Percentiles rank a stretch among this genome's conserved stretches.
Evolutionary conservation across 208 protist genomes (phyloP).

Genomic region (Tetramitus jugosus): DNA sequence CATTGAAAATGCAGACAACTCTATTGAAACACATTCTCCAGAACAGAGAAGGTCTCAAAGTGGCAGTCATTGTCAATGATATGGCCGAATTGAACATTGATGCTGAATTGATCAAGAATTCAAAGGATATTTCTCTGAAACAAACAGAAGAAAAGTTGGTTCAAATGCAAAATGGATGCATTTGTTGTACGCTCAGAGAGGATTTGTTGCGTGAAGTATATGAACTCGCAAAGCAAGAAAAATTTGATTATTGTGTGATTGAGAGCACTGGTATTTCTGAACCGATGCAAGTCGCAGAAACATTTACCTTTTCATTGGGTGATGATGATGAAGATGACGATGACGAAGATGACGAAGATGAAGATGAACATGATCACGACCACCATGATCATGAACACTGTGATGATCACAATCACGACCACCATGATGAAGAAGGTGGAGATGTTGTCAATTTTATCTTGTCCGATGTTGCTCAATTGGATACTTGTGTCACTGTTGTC

Average conservation of each 20-base stretch:
- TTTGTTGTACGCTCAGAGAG: slow-evolving; percentile 62
- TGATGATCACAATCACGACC: not conserved
- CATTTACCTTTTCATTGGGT: slow-evolving; percentile 45
- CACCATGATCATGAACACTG: not conserved
- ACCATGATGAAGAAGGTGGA: not conserved
- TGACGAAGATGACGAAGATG: not conserved
- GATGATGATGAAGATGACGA: not conserved
- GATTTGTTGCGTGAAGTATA: slow-evolving; percentile 54
- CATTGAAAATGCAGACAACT: slow-evolving; percentile 50
- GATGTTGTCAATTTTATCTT: not conserved
- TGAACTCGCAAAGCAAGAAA: slow-evolving; percentile 40
- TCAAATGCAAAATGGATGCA: slow-evolving; percentile 50
- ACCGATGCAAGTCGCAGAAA: slow-evolving; percentile 59
- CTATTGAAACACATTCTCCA: slow-evolving; percentile 55
- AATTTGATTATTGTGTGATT: slow-evolving; percentile 62
- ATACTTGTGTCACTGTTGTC: slow-evolving; percentile 60
- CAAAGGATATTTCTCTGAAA: slow-evolving; percentile 36
- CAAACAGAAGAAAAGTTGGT: slow-evolving; percentile 48
- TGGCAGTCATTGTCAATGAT: slow-evolving; percentile 64
- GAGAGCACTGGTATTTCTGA: slow-evolving; percentile 54
- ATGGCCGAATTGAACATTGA: slow-evolving; percentile 64
- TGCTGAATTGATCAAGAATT: slow-evolving; percentile 36
- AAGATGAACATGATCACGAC: not conserved
- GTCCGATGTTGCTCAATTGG: slow-evolving; percentile 26
- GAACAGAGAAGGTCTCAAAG: slow-evolving; percentile 39